These are phyloP conservation scores for Nakaseomyces sp. DNA, from an alignment of 1,139 yeast species.

Conservation along the genomic window DNA sequence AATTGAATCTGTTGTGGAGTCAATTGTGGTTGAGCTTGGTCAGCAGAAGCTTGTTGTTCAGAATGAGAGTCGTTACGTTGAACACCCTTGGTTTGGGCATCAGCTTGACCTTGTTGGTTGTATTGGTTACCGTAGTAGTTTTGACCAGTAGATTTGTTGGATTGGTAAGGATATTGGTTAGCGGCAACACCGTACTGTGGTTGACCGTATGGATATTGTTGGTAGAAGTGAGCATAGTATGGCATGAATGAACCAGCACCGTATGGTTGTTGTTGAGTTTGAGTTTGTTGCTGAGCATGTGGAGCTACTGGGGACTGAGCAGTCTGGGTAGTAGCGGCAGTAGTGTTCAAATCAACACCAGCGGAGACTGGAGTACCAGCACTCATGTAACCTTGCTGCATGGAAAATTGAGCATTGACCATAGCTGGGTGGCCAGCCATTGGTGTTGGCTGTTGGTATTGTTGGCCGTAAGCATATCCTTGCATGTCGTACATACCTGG, in stretches of 20 bases:
- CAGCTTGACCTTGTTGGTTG: slow-evolving; percentile 14
- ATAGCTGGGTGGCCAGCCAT: slow-evolving; percentile 12
- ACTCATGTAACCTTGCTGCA: slow-evolving; percentile 17
- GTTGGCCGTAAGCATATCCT: slow-evolving; percentile 25
- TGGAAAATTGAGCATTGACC: slow-evolving; percentile 14
- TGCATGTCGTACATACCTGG: slow-evolving; percentile 32
- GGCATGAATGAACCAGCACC: slow-evolving; percentile 27
- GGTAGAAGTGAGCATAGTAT: slow-evolving; percentile 28
- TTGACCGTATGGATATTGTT: slow-evolving; percentile 30
- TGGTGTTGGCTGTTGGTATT: slow-evolving; percentile 21
- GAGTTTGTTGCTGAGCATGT: slow-evolving; percentile 16
- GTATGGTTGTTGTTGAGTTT: slow-evolving; percentile 19
- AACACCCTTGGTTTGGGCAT: slow-evolving; percentile 7
- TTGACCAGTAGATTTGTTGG: slow-evolving; percentile 25
- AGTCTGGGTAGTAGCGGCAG: slow-evolving; percentile 15
- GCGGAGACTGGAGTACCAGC: slow-evolving; percentile 18
- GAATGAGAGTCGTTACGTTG: slow-evolving; percentile 13
- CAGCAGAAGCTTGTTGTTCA: slow-evolving; percentile 10
- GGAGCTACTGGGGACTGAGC: slow-evolving; percentile 21
- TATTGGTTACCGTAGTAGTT: slow-evolving; percentile 17
- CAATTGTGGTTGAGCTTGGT: slow-evolving; percentile 20
- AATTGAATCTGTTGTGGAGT: slow-evolving; percentile 28
- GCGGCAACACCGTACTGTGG: slow-evolving; percentile 30
- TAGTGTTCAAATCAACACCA: slow-evolving; percentile 11
- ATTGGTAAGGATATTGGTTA: slow-evolving; percentile 28